These are phyloP conservation scores for Plasmodium adleri DNA, from an alignment of 169 alveolate species.

Conservation along the genomic window DNA sequence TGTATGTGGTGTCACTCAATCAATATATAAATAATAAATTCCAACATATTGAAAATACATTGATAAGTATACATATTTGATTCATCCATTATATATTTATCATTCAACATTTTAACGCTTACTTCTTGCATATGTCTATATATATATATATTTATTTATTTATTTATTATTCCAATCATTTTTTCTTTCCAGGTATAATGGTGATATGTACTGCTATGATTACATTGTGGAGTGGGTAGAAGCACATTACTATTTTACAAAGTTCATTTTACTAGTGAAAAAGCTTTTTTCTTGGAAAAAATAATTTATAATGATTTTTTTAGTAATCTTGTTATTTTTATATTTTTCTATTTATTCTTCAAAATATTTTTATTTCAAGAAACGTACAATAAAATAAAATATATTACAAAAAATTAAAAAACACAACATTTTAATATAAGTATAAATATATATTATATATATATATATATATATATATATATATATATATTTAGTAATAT, in stretches of 20 bases:
- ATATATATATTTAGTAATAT: conserved; percentile 7
- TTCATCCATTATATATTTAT: neutral
- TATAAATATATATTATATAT: conserved; percentile 8
- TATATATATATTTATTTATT: neutral
- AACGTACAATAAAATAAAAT: neutral
- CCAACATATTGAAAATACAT: no score
- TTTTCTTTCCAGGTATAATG: conserved; percentile 32
- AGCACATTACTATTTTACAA: conserved; percentile 57
- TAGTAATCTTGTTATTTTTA: neutral
- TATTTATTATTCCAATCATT: neutral
- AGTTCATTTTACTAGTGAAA: conserved; percentile 16
- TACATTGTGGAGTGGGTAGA: conserved; percentile 74
- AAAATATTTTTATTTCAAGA: neutral
- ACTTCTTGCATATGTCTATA: neutral
- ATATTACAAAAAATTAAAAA: neutral
- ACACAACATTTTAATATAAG: conserved; percentile 1
- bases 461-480: neutral
- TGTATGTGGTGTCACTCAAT: no score
- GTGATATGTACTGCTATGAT: conserved; percentile 75
- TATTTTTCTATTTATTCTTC: neutral
- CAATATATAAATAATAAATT: no score
- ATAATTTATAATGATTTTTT: conserved; percentile 1
- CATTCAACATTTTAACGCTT: neutral
- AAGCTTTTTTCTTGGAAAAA: conserved; percentile 24
- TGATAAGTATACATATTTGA: neutral